These are phyloP conservation scores for Globisporangium megalacanthum DNA, from an alignment of 352 stramenopile species.

Conservation along the genomic window DNA sequence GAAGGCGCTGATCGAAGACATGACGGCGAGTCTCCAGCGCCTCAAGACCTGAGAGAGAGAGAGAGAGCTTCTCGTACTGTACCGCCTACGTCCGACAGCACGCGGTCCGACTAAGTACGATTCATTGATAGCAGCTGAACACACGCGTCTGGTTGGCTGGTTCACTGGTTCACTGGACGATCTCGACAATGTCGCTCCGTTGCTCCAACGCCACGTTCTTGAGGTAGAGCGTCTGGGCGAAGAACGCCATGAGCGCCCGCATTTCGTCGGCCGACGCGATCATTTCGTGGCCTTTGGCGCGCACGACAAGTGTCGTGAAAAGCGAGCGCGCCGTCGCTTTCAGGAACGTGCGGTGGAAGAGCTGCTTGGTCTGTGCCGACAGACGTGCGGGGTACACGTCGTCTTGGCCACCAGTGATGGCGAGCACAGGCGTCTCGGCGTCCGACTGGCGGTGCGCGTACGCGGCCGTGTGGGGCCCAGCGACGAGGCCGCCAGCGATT, in stretches of 20 bases:
- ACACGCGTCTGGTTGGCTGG: neutral
- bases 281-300: constrained; percentile 51
- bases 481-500: constrained; percentile 37
- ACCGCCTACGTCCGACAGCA: too few species aligned
- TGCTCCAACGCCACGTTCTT: constrained; percentile 46
- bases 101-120: too few species aligned
- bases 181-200: constrained; percentile 52
- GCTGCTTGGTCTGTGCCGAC: constrained; percentile 16
- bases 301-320: constrained; percentile 10
- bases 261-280: constrained; percentile 44
- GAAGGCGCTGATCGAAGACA: constrained; percentile 61
- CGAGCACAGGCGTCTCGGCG: constrained; percentile 38
- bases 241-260: constrained; percentile 55
- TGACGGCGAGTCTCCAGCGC: constrained; percentile 48
- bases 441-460: neutral
- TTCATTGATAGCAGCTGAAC: neutral
- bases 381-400: constrained; percentile 32
- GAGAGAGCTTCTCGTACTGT: too few species aligned
- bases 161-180: constrained; percentile 12
- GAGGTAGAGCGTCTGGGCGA: constrained; percentile 39
- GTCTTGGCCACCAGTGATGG: constrained; percentile 33
- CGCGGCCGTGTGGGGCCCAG: constrained; percentile 21
- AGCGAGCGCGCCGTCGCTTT: constrained; percentile 8
- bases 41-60: constrained; percentile 26
- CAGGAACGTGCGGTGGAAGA: constrained; percentile 23